A percentile compares a stretch with the other conserved stretches of the same genome.
These are phyloP conservation scores for Candolleomyces aberdarensis DNA, from an alignment of 768 basidiomycete genomes.

Conservation along the genomic window DNA sequence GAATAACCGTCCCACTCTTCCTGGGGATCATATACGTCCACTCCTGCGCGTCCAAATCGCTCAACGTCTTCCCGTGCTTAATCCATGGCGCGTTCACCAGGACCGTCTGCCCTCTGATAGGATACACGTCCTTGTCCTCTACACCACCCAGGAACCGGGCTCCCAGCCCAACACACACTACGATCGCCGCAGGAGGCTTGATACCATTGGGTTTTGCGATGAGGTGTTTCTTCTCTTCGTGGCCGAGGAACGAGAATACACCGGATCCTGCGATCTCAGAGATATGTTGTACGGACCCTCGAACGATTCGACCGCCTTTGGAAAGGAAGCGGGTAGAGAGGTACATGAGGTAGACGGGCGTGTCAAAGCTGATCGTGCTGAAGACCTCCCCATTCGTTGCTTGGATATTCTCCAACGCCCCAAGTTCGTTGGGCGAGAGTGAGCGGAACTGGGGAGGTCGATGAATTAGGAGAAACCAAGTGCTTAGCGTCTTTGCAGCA, in stretches of 20 bases:
- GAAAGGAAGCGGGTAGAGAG: slow-evolving; percentile 62
- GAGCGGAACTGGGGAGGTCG: slow-evolving; percentile 31
- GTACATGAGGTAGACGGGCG: slow-evolving; percentile 67
- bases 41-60: slow-evolving; percentile 31
- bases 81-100: slow-evolving; percentile 69
- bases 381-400: slow-evolving; percentile 52
- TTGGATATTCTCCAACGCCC: slow-evolving; percentile 14
- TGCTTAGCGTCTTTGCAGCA: neutral
- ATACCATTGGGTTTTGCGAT: neutral
- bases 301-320: slow-evolving; percentile 59
- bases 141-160: slow-evolving; percentile 76
- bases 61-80: slow-evolving; percentile 50
- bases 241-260: slow-evolving; percentile 29
- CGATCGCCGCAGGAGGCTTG: slow-evolving; percentile 46
- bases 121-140: slow-evolving; percentile 70
- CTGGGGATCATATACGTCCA: slow-evolving; percentile 68
- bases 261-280: slow-evolving; percentile 67
- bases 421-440: slow-evolving; percentile 30
- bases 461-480: neutral
- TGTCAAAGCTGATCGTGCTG: slow-evolving; percentile 68
- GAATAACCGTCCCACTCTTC: slow-evolving; percentile 53
- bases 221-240: neutral
- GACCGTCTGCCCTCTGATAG: slow-evolving; percentile 84
- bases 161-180: slow-evolving; percentile 74
- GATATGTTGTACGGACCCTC: slow-evolving; percentile 64